Evolutionary conservation across 2,329 filamentous ascomycete genomes (phyloP), one percentile per base, ranked within the genome.

Genomic region (Alternaria tenuissima): DNA sequence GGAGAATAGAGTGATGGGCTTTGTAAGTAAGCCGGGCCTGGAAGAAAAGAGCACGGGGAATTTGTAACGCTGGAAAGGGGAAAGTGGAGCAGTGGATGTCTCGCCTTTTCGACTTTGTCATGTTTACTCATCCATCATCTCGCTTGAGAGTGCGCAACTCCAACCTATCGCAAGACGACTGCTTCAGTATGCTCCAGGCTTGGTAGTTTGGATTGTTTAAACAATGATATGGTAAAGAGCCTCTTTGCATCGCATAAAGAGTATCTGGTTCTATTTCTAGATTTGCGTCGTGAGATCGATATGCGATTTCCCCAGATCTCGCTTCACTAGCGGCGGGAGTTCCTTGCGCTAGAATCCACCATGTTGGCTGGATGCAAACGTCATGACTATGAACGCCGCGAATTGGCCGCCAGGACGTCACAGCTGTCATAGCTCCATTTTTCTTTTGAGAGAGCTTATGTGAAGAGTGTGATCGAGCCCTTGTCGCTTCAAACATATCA

Each of bases 251-350:
- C 9, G 18, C 36, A 20, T 11, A 7, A 1, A 39, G 18, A 8
- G 36, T 39, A 39, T 18, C 43, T 26, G 9, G 1, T 16, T 36
- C 16, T 18, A n/a, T 3, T 16, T 30, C 28, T n/a, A 11, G 18
- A 11, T 16, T 3, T 5, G 11, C 26, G 16, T 16, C 41, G 20
- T 26, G 11, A 22, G 7, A 28, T 32, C 5, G 5, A 43, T 28
- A 16, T n/a, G 30, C 20, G 9, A 11, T 43, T 55, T 47, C 57
- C 53, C 53, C 57, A 52, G 53, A 60, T 60, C 47, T 52, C 54
- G 53, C 39, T 47, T 57, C 38, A 22, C 36, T 63, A 61, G 61
- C 61, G 61, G 57, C 61, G 61, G 61, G 61, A 57, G 53, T 61
- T n/a, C 57, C 61, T 53, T 41, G 53, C 52, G 57, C 61, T 61